Evolutionary conservation across 192 early-diverging fungal genomes (phyloP).

Genomic region (Coemansia sp.): DNA sequence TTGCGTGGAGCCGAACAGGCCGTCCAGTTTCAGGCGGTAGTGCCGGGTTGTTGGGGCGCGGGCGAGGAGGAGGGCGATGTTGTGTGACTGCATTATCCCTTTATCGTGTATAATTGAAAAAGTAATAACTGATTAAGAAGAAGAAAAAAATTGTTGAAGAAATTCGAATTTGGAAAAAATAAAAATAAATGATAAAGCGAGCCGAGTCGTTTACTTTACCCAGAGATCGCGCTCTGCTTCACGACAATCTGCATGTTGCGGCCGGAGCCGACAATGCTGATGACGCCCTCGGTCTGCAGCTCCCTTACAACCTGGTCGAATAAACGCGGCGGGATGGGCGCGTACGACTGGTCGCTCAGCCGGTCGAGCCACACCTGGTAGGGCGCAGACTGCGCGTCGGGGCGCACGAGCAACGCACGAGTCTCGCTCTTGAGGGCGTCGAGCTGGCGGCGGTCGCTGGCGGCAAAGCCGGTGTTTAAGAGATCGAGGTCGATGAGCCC

Average conservation of each 20-base stretch:
- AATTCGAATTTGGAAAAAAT: background rate
- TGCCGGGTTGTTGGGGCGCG: slow-evolving; percentile 30
- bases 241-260: slow-evolving; percentile 44
- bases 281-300: slow-evolving; percentile 55
- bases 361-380: slow-evolving; percentile 46
- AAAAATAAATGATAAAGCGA: background rate
- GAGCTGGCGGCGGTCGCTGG: slow-evolving; percentile 64
- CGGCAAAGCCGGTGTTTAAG: slow-evolving; percentile 82
- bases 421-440: slow-evolving; percentile 50
- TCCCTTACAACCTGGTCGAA: slow-evolving; percentile 59
- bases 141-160: background rate
- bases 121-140: background rate
- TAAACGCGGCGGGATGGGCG: slow-evolving; percentile 51
- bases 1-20: slow-evolving; percentile 28
- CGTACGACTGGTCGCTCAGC: slow-evolving; percentile 46
- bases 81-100: slow-evolving; percentile 15
- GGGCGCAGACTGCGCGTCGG: slow-evolving; percentile 4
- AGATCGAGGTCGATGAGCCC: slow-evolving; percentile 93
- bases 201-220: background rate
- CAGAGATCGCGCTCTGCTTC: slow-evolving; percentile 39
- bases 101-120: too few relatives aligned
- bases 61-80: slow-evolving; percentile 11
- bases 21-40: slow-evolving; percentile 40
- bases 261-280: slow-evolving; percentile 41
- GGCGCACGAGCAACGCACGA: slow-evolving; percentile 33